Conservation (phyloP, 1,139 yeast genomes). For the Sugiyamaella castrensis region DNA sequence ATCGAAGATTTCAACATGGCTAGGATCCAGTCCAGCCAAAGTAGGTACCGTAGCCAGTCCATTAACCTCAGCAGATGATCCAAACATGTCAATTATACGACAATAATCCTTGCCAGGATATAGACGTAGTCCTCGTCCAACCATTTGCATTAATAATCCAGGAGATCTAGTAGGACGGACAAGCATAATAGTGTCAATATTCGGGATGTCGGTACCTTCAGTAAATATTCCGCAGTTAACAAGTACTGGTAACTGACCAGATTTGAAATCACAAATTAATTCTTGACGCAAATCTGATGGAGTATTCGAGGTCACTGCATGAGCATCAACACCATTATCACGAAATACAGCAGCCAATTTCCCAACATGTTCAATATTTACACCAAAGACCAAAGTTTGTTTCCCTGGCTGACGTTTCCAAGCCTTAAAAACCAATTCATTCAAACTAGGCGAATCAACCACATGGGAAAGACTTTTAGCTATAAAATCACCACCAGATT, state of each 20-base stretch:
- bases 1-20: conserved; percentile 16
- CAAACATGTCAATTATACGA: conserved; percentile 75
- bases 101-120: conserved; percentile 62
- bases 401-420: conserved; percentile 49
- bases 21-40: conserved; percentile 49
- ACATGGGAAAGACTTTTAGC: conserved; percentile 49
- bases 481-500: conserved; percentile 53
- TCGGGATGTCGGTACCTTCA: conserved; percentile 94
- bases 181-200: conserved; percentile 74
- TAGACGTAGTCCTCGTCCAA: conserved; percentile 81
- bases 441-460: conserved; percentile 54
- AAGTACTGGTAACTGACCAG: conserved; percentile 64
- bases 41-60: conserved; percentile 65
- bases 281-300: conserved; percentile 49
- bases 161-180: conserved; percentile 81
- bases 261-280: conserved; percentile 56
- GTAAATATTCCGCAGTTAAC: conserved; percentile 90
- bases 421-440: conserved; percentile 55
- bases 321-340: conserved; percentile 62
- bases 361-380: conserved; percentile 64
- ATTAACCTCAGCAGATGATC: conserved; percentile 44
- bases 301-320: conserved; percentile 70
- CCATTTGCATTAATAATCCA: conserved; percentile 76
- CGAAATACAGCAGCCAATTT: conserved; percentile 55
- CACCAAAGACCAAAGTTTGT: conserved; percentile 76